Base-by-base conservation (phyloP, 2,329 filamentous ascomycete genomes). In the Trichoderma sp. region DNA sequence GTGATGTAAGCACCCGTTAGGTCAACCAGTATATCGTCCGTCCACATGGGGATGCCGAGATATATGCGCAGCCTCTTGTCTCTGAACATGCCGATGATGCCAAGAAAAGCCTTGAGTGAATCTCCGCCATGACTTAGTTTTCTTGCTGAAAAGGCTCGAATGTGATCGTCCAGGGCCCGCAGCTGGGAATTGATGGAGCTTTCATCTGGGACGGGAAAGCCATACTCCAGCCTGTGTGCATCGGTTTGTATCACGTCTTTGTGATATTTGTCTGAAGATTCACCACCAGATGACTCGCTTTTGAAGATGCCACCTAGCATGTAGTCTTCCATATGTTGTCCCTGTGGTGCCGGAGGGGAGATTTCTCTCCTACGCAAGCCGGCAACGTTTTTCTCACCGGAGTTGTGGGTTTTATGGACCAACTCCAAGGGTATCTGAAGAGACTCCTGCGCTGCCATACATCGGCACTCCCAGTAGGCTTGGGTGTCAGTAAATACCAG, bases 401-500 rank as follows among this genome's bases (percentile, higher is more conserved):
- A 24, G n/a, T 0, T 6, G 21, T 56, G 56, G 19, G 52, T 47
- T 35, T 35, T 60, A 33, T 68, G 66, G 21, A 68, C 33, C 13
- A 62, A 24, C 4, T 60, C 33, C 10, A 70, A 40, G 24, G 68
- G 68, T 13, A 70, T 37, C 31, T 11, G 53, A 6, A 70, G 43
- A 21, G 53, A 61, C 47, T 70, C 68, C 10, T 67, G 56, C 13
- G 52, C n/a, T 47, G 53, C 55, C 68, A 70, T 70, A 33, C 68
- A 67, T 5, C 56, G 61, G 21, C 75, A 76, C 37, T 76, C 70
- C 31, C 74, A 75, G 10, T 73, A 75, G n/a, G 71, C 61, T 21
- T 76, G 72, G 10, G 66, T 63, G 1, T 75, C 62, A 1, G 75
- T 74, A 61, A 76, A 76, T 11, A 72, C 69, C 6, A 72, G 67